Evolutionary conservation across 495 filamentous ascomycete genomes (phyloP), one percentile per base, ranked within the genome.

Genomic region (Lasiosphaeris hirsuta): DNA sequence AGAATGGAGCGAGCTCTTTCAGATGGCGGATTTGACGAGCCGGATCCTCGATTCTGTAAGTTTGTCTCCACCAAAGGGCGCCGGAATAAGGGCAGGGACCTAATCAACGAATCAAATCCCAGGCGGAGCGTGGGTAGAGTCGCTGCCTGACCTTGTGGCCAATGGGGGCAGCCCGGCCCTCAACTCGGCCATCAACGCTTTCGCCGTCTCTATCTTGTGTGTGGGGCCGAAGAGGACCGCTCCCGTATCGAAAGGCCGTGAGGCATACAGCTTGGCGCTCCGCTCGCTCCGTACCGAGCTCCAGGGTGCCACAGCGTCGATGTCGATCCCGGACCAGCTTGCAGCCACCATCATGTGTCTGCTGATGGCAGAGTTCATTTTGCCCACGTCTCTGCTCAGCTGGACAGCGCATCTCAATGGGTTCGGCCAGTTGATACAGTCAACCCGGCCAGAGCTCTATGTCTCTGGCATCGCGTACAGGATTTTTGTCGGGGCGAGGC

Each of bases 291-390:
- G 61, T 10, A 40, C 55, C 14, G 58, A 57, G 2, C 62, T 75
- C 9, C 50, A 49, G 41, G 10, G 46, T 17, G 46, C 53, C 7
- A 39, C 46, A 10, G 46, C 53, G 61, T 43, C 36, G 23, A 34
- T 18, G 10, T 30, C 61, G 2, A 56, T 56, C 43, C 41, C 64
- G 39, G 49, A 56, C 3, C 57, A 64, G 8, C 46, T 67, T 19
- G 59, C 67, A 14, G 71, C 67, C 9, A 59, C 71, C 0, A 66
- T 73, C 15, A 75, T 76, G 73, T 74, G 73, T 54, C 34, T 76
- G 18, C 63, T 63, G 3, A 44, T 74, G 19, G 67, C 63, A 0
- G 69, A 71, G 63, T 30, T 76, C 15, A 64, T 70, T 51, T 42
- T 72, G 40, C 63, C 64, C 3, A 67, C 67, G 4, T 63, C 64